Conservation (phyloP, 345 rosid species). For the Eucalyptus sp. region DNA sequence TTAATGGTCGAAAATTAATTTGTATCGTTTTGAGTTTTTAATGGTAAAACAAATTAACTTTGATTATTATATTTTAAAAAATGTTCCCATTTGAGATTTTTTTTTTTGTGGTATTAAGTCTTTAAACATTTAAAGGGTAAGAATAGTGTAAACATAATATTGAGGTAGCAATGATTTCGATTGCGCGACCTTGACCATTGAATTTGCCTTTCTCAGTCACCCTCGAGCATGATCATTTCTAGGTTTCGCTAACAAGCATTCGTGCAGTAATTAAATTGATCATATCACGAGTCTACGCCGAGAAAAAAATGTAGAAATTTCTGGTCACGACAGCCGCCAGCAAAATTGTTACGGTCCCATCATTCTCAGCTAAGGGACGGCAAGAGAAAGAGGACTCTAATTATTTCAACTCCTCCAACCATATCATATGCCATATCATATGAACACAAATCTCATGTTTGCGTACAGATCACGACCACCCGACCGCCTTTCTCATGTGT, state of each 20-base stretch:
- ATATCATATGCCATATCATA: background rate
- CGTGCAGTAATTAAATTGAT: accelerated
- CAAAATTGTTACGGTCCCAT: background rate
- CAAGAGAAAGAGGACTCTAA: background rate
- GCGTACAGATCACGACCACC: background rate
- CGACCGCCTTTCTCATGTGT: background rate
- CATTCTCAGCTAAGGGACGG: background rate
- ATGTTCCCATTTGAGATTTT: too few species aligned
- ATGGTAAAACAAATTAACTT: accelerated
- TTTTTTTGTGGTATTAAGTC: too few species aligned
- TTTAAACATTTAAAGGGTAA: accelerated
- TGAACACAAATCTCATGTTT: background rate
- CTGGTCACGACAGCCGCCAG: accelerated
- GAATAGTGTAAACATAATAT: accelerated
- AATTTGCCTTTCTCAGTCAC: accelerated
- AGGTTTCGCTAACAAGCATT: background rate
- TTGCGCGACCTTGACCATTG: accelerated
- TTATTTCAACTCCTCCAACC: background rate
- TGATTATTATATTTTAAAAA: too few species aligned
- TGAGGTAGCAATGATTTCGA: background rate
- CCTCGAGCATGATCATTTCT: accelerated
- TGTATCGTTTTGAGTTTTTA: too few species aligned
- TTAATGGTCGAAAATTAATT: accelerated
- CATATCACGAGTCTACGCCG: accelerated
- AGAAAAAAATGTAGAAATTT: background rate